These are phyloP conservation scores for Alternaria panax DNA, from an alignment of 2,329 filamentous ascomycete species.

Conservation along the genomic window DNA sequence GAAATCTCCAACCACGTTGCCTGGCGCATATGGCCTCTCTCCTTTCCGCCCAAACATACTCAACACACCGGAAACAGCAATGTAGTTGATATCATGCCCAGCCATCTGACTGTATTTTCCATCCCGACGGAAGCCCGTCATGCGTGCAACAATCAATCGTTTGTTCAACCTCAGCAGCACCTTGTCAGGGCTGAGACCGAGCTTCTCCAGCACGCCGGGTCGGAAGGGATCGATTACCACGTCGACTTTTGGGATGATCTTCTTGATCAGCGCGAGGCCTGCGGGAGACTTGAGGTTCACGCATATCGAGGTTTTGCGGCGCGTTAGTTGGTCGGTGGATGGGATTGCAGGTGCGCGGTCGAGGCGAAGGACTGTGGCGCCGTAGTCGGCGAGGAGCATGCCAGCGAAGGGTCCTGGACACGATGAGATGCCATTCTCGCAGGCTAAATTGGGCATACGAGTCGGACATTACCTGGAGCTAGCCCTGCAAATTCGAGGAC, in stretches of 20 bases:
- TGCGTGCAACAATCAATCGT: constrained; percentile 78
- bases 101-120: constrained; percentile 88
- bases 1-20: constrained; percentile 88
- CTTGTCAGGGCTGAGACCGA: constrained; percentile 74
- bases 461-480: constrained; percentile 57
- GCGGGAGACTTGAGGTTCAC: constrained; percentile 76
- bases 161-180: constrained; percentile 73
- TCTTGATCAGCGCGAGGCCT: constrained; percentile 71
- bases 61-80: constrained; percentile 84
- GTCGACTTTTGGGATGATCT: constrained; percentile 70
- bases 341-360: constrained; percentile 67
- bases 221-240: constrained; percentile 93
- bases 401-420: constrained; percentile 83
- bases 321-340: constrained; percentile 76
- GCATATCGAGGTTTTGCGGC: constrained; percentile 80
- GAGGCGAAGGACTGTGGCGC: constrained; percentile 85
- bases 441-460: not conserved
- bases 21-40: constrained; percentile 78
- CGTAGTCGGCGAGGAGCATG: constrained; percentile 81
- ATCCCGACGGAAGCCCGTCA: constrained; percentile 90
- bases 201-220: constrained; percentile 85
- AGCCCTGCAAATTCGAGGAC: constrained; percentile 72
- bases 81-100: constrained; percentile 96
- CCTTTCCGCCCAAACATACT: constrained; percentile 74
- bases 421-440: not conserved